A percentile compares a stretch with the other conserved stretches of the same genome.
Evolutionary conservation across 2,329 filamentous ascomycete species (phyloP).

Genomic region (Penicillium vulpinum): DNA sequence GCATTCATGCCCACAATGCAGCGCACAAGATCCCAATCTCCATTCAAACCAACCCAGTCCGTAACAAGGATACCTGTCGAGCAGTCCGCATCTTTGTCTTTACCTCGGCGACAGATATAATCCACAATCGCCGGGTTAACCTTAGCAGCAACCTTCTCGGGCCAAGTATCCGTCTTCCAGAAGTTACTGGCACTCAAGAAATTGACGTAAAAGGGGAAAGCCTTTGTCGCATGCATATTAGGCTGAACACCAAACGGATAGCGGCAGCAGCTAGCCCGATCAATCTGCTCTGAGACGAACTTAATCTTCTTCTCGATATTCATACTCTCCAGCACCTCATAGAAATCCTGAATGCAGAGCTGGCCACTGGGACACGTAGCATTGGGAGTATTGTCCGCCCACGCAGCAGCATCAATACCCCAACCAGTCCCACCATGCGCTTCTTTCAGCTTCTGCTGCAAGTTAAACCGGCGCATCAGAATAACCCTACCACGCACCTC

Average conservation of each 20-base stretch:
- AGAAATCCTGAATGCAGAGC: conserved; percentile 91
- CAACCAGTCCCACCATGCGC: conserved; percentile 54
- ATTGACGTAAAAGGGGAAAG: conserved; percentile 77
- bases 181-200: conserved; percentile 92
- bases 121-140: conserved; percentile 75
- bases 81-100: conserved; percentile 63
- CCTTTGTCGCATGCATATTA: conserved; percentile 47
- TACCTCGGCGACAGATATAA: conserved; percentile 58
- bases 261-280: conserved; percentile 62
- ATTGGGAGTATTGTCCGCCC: conserved; percentile 88
- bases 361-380: conserved; percentile 68
- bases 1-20: conserved; percentile 92
- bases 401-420: conserved; percentile 62
- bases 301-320: conserved; percentile 80
- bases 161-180: conserved; percentile 90
- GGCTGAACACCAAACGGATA: conserved; percentile 40
- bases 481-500: conserved; percentile 80
- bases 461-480: conserved; percentile 74
- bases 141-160: conserved; percentile 82
- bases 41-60: conserved; percentile 85
- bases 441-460: conserved; percentile 53
- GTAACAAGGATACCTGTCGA: conserved; percentile 85
- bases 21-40: conserved; percentile 86
- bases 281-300: conserved; percentile 72
- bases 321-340: conserved; percentile 73